A percentile compares a stretch with the other conserved stretches of the same genome.
Evolutionary conservation across 768 basidiomycete species (phyloP).

Genomic region (Megacollybia marginata): DNA sequence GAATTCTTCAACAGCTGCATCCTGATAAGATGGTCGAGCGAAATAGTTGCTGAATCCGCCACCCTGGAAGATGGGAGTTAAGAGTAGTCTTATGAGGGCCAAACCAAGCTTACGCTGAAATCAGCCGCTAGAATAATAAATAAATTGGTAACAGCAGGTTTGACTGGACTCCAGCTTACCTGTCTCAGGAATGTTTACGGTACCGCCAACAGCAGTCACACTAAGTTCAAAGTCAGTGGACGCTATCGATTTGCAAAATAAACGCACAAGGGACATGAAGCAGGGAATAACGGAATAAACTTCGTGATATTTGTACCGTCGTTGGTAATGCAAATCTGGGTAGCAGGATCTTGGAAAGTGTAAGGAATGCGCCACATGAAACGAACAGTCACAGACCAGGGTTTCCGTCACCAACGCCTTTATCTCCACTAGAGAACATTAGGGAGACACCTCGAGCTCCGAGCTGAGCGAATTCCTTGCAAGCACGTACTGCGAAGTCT

Average conservation of each 20-base stretch:
- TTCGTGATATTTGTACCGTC: conserved; percentile 45
- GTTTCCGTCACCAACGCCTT: conserved; percentile 50
- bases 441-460: conserved; percentile 61
- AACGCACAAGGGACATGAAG: conserved; percentile 45
- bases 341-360: conserved; percentile 43
- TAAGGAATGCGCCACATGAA: no score
- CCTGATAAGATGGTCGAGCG: conserved; percentile 37
- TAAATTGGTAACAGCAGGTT: no score
- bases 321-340: conserved; percentile 50
- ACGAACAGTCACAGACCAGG: conserved; percentile 5
- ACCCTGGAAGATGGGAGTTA: conserved; percentile 46
- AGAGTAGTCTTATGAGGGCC: conserved; percentile 6
- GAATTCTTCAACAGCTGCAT: conserved; percentile 33
- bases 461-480: conserved; percentile 55
- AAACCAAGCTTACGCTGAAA: no score
- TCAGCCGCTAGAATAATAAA: no score
- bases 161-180: conserved; percentile 7
- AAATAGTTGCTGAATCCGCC: conserved; percentile 70
- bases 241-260: neutral
- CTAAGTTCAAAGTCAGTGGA: conserved; percentile 40
- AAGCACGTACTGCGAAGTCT: conserved; percentile 49
- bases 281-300: conserved; percentile 59
- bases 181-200: conserved; percentile 49
- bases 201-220: conserved; percentile 60
- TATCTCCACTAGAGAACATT: conserved; percentile 59